Evolutionary conservation across 192 early-diverging fungal species (phyloP).

Genomic region (Backusella circina): DNA sequence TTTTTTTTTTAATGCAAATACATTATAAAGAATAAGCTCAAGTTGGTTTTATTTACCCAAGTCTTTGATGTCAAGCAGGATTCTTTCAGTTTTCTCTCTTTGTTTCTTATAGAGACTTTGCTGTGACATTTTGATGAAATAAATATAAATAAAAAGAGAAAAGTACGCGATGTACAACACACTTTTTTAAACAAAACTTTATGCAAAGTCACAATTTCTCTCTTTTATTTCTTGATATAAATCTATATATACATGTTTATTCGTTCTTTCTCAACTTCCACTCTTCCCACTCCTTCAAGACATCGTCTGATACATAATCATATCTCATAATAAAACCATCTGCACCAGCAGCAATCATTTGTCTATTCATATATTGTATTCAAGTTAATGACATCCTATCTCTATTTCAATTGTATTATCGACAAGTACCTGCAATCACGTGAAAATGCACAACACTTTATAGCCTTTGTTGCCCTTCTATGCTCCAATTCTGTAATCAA

Average conservation of each 20-base stretch:
- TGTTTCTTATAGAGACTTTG: background rate
- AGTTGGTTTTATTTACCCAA: background rate
- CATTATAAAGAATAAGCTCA: no score
- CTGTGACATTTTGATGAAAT: background rate
- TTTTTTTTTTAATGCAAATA: no score
- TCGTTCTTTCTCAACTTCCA: constrained; percentile 21
- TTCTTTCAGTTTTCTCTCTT: background rate
- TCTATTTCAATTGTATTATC: background rate
- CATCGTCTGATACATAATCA: constrained; percentile 75
- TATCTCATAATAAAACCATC: constrained; percentile 83
- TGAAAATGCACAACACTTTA: constrained; percentile 77
- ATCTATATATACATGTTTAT: background rate
- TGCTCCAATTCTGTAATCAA: constrained; percentile 62
- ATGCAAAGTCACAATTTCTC: background rate
- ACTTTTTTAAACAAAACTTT: background rate
- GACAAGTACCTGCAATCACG: constrained; percentile 58
- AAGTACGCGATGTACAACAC: background rate
- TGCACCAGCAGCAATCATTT: constrained; percentile 70
- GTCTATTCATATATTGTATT: constrained; percentile 29
- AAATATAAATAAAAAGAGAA: background rate
- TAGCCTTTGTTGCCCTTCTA: constrained; percentile 72
- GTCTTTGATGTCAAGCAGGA: background rate
- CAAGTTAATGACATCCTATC: background rate
- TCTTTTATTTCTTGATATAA: background rate
- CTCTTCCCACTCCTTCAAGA: constrained; percentile 66